Evolutionary conservation across 257 asterid genomes (phyloP), one percentile per base, ranked within the genome.

Genomic region (Solanum etuberosum): DNA sequence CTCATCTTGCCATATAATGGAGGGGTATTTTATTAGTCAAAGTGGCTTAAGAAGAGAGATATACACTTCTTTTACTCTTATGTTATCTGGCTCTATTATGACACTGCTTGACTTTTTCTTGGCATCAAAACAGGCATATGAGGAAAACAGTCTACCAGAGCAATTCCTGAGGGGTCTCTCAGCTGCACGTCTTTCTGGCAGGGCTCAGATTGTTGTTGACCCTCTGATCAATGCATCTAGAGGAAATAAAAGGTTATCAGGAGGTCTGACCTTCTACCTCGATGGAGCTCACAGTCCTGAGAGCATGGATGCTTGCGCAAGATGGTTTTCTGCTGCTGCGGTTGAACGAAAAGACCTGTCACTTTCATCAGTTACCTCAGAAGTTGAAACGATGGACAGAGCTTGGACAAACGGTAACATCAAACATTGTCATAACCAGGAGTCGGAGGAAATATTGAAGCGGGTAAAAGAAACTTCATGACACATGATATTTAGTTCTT

Each of bases 281-380:
- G 99, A 96, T 86, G 99, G 99, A 89, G 99, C 99, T 88, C 99
- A 96, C 89, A 96, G 98, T 90, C 99, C 99, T 72, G 99, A 96
- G 89, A 96, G 99, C 92, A 93, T 95, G 94, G 97, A 96, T 88
- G 99, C 98, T 67, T 96, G 99, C 25, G 98, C 98, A 48, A 93
- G 88, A 88, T 96, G 99, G 99, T 96, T 92, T 88, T 93, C 97
- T 43, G 88, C 92, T 83, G 94, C 92, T 85, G 93, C 89, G 76
- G 91, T 92, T 90, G 93, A 90, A 74, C 90, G 70, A 88, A 90
- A 87, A 34, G 57, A 83, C 54, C 87, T 88, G 38, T 76, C 91
- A 76, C 70, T 74, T 83, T 86, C 90, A 35, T 76, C 88, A 16
- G 86, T 83, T 59, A 38, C 90, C 35, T 70, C 87, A 9, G 89